These are phyloP conservation scores for Ajuga chamaepitys DNA, from an alignment of 257 asterid genomes.

Conservation along the genomic window DNA sequence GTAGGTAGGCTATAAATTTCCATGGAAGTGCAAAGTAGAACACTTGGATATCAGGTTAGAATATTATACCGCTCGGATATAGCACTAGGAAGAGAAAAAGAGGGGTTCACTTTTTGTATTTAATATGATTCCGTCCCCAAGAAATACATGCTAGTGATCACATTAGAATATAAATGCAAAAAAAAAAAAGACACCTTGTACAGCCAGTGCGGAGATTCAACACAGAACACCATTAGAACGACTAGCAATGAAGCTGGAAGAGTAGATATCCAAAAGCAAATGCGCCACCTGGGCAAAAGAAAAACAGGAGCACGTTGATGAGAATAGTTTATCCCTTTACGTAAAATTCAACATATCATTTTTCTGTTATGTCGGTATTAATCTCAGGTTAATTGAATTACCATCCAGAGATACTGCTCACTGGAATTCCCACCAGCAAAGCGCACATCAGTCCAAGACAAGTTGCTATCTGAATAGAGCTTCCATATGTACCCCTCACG, in stretches of 20 bases:
- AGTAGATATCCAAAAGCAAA: slow-evolving; percentile 77
- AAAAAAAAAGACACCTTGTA: slow-evolving; percentile 56
- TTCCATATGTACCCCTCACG: slow-evolving; percentile 92
- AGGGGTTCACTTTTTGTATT: not conserved
- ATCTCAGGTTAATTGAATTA: slow-evolving; percentile 24
- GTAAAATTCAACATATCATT: not conserved
- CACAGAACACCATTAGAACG: slow-evolving; percentile 77
- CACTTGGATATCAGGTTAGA: not conserved
- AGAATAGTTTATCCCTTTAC: slow-evolving; percentile 6
- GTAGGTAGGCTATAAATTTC: not conserved
- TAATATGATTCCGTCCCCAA: not conserved
- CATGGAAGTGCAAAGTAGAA: not conserved
- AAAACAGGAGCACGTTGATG: slow-evolving; percentile 13
- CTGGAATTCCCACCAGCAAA: slow-evolving; percentile 75
- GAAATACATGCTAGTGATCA: not conserved
- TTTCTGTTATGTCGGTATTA: not conserved
- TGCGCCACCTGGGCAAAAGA: slow-evolving; percentile 74
- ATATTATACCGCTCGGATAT: not conserved
- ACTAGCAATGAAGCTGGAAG: slow-evolving; percentile 73
- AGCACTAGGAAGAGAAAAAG: not conserved
- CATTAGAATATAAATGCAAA: slow-evolving; percentile 2
- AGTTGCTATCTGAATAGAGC: slow-evolving; percentile 83
- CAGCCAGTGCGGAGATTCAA: slow-evolving; percentile 90
- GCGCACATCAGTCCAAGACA: slow-evolving; percentile 79
- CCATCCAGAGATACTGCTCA: slow-evolving; percentile 68